Evolutionary conservation across 2,329 filamentous ascomycete species (phyloP).

Genomic region (Capronia coronata): DNA sequence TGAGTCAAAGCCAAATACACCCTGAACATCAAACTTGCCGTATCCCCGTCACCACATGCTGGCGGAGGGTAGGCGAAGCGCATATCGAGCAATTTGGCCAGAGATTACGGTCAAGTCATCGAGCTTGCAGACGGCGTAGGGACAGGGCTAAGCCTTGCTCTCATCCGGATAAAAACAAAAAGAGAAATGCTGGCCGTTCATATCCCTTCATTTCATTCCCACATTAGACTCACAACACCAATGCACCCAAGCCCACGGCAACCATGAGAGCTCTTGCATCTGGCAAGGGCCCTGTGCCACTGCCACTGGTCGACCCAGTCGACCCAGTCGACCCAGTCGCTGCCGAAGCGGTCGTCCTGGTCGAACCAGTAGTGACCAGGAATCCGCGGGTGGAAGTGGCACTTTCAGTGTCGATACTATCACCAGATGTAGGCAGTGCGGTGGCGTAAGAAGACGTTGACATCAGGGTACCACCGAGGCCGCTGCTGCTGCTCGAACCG

Average conservation of each 20-base stretch:
- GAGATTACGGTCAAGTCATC: no score
- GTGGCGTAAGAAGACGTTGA: conserved; percentile 2
- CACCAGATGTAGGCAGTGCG: not conserved
- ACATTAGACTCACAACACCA: conserved; percentile 10
- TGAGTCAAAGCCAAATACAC: no score
- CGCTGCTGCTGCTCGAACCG: not conserved
- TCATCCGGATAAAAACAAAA: no score
- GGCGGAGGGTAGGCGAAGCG: no score
- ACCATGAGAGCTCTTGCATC: not conserved
- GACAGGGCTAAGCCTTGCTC: no score
- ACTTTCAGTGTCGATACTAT: not conserved
- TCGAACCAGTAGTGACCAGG: not conserved
- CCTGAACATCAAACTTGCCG: no score
- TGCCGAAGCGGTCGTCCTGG: not conserved
- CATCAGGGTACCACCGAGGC: not conserved
- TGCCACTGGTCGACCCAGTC: not conserved
- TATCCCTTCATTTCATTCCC: not conserved
- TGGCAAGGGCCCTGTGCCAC: not conserved
- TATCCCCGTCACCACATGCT: no score
- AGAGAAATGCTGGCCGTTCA: not conserved
- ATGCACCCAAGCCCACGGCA: conserved; percentile 3
- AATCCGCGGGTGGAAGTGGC: not conserved
- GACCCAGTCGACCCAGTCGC: not conserved
- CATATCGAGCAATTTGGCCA: no score
- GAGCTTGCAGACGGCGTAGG: no score